Evolutionary conservation across 2,329 filamentous ascomycete genomes (phyloP).

Genomic region (Dothideomycetidae sp.): DNA sequence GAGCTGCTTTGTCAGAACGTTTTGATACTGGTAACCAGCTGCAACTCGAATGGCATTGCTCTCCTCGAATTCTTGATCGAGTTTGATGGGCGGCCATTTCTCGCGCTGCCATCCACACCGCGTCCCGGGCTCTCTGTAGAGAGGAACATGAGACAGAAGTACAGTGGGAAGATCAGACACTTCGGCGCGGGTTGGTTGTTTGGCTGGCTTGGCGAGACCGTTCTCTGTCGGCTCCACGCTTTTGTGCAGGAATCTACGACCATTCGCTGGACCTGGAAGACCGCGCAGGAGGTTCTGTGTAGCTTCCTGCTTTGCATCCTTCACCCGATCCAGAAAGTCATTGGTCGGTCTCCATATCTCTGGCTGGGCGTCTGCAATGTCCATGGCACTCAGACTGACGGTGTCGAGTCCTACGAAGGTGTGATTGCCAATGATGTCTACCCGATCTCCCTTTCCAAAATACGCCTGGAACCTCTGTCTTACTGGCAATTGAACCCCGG

Average conservation of each 20-base stretch:
- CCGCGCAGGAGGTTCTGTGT: slow-evolving; percentile 56
- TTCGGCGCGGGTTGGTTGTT: slow-evolving; percentile 20
- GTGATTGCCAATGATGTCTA: slow-evolving; percentile 88
- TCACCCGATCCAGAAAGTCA: slow-evolving; percentile 58
- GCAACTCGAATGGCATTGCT: slow-evolving; percentile 65
- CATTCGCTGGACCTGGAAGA: slow-evolving; percentile 22
- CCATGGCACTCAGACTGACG: slow-evolving; percentile 68
- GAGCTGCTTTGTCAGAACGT: slow-evolving; percentile 66
- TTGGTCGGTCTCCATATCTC: slow-evolving; percentile 64
- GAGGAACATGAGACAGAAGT: slow-evolving; percentile 77
- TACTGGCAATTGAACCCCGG: slow-evolving; percentile 66
- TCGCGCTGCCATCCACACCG: slow-evolving; percentile 81
- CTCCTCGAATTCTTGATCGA: slow-evolving; percentile 38
- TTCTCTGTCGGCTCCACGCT: slow-evolving; percentile 17
- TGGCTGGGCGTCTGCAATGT: slow-evolving; percentile 39
- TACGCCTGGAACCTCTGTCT: slow-evolving; percentile 72
- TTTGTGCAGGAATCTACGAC: slow-evolving; percentile 21
- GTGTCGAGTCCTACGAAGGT: slow-evolving; percentile 86
- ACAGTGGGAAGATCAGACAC: slow-evolving; percentile 61
- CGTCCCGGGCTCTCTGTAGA: slow-evolving; percentile 68
- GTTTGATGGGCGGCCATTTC: slow-evolving; percentile 58
- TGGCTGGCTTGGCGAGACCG: slow-evolving; percentile 18
- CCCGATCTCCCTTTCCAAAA: slow-evolving; percentile 81
- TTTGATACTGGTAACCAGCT: slow-evolving; percentile 89
- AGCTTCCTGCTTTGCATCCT: slow-evolving; percentile 50